Base-by-base conservation (phyloP, 2,329 filamentous ascomycete genomes). In the Huntiella savannae region DNA sequence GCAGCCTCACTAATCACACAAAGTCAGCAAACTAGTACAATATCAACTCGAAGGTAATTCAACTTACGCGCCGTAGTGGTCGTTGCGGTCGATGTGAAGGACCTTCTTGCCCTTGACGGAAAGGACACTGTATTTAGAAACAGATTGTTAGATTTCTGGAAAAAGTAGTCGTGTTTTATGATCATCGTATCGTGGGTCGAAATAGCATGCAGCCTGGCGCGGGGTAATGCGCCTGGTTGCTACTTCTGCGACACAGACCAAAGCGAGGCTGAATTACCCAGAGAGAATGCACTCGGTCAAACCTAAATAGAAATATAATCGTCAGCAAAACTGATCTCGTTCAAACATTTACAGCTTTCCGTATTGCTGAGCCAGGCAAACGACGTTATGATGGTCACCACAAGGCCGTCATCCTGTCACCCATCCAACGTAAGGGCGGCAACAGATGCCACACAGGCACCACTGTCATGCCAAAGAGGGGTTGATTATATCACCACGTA, bases 51-150 rank as follows among this genome's bases (percentile, higher is more conserved):
- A 42, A 49, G 37, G 37, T 50, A 33, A 10, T 41, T 50, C 47
- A 50, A 71, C 82, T 58, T 69, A 93, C 87, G 85, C 91, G 74
- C 91, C 91, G 60, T 95, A 96, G 70, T 96, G 87, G 63, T 93
- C 85, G 63, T 96, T 96, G 61, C 87, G 81, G 68, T 96, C 91
- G 63, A 98, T 94, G 70, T 98, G 91, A 54, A 98, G 75, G 60
- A 98, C 91, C 71, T 96, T 96, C 73, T 93, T 88, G 64, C 88
- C 88, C 73, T 96, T 95, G 58, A 96, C 88, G 69, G 86, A 94
- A 61, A 96, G 70, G 52, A 98, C 87, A 65, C 87, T 86, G 57
- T 50, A 54, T 43, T 52, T 39, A 42, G 37, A n/a, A 16, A 32
- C 40, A 15, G 22, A 33, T 13, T 37, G 33, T 22, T 41, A 43